phyloP scores from a whole-genome alignment of 352 stramenopile species.

The Phytopythium helicoides region DNA sequence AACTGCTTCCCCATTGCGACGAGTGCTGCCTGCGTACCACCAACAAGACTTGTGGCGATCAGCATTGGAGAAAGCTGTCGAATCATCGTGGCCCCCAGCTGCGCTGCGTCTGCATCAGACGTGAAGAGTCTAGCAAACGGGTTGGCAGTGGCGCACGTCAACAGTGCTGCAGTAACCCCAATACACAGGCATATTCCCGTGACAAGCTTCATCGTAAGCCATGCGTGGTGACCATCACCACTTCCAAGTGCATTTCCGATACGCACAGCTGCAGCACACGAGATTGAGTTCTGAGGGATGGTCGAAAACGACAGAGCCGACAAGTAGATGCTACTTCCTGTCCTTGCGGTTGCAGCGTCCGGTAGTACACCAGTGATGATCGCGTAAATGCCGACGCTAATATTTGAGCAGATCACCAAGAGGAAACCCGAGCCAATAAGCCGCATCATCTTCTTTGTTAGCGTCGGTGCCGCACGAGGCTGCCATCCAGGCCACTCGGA shows the following conservation, averaged over 20 bases:
- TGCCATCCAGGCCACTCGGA: constrained; percentile 32
- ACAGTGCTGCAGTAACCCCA: neutral
- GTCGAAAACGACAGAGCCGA: neutral
- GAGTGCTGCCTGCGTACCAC: constrained; percentile 4
- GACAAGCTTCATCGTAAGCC: neutral
- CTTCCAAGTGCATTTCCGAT: constrained; percentile 18
- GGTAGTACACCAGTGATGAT: constrained; percentile 17
- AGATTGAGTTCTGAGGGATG: constrained; percentile 3
- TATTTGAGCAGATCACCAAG: constrained; percentile 3
- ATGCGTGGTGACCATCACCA: constrained; percentile 9
- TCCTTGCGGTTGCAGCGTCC: constrained; percentile 14
- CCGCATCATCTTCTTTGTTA: constrained; percentile 4
- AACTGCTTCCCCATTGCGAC: constrained; percentile 11
- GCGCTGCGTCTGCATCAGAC: neutral
- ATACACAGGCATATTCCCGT: neutral
- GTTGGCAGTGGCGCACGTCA: neutral
- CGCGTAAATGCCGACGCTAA: constrained; percentile 6
- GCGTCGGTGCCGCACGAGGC: constrained; percentile 8
- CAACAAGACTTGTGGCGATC: neutral
- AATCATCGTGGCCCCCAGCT: constrained; percentile 2
- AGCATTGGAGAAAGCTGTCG: constrained; percentile 5
- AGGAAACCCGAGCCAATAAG: constrained; percentile 9
- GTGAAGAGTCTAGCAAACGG: constrained; percentile 14
- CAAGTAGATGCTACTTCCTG: constrained; percentile 16
- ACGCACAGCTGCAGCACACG: constrained; percentile 7